phyloP scores from a whole-genome alignment of 2,329 filamentous ascomycete genomes.

The Zymoseptoria tritici region DNA sequence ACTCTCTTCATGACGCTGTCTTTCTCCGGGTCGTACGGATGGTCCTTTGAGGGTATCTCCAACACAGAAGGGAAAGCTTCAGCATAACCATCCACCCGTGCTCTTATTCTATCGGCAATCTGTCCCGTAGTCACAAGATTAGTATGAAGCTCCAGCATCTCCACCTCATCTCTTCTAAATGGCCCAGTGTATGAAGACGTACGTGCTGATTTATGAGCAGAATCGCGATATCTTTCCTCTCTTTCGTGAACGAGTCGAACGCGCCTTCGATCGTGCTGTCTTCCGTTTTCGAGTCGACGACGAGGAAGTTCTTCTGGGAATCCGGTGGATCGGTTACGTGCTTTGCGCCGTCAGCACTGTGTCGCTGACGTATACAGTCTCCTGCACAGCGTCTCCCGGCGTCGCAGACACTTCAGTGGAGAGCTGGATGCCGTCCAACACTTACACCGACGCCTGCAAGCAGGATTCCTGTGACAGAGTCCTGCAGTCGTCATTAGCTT shows the following conservation, averaged over 20 bases:
- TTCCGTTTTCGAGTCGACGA: conserved; percentile 91
- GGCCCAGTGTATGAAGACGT: conserved; percentile 25
- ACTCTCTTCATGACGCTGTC: conserved; percentile 93
- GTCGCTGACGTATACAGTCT: not conserved
- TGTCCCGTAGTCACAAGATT: conserved; percentile 33
- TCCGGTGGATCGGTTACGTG: conserved; percentile 86
- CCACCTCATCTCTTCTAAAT: not conserved
- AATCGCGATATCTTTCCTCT: conserved; percentile 95
- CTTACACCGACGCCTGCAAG: conserved; percentile 90
- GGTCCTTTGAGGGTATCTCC: conserved; percentile 97
- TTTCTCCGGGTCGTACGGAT: conserved; percentile 98
- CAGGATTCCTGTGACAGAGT: conserved; percentile 90
- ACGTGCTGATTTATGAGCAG: conserved; percentile 97
- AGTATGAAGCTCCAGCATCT: not conserved
- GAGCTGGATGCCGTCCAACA: conserved; percentile 7
- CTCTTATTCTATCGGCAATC: conserved; percentile 90
- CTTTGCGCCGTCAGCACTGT: conserved; percentile 40
- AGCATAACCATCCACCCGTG: conserved; percentile 83
- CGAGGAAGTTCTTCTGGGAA: conserved; percentile 93
- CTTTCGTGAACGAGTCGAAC: conserved; percentile 79
- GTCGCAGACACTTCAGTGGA: not conserved
- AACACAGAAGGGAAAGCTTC: conserved; percentile 93
- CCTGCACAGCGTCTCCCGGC: not conserved
- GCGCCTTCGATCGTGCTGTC: conserved; percentile 78
- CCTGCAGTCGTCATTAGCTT: conserved; percentile 45